Base-by-base conservation (phyloP, 2,329 filamentous ascomycete species). In the Diatrype stigma region DNA sequence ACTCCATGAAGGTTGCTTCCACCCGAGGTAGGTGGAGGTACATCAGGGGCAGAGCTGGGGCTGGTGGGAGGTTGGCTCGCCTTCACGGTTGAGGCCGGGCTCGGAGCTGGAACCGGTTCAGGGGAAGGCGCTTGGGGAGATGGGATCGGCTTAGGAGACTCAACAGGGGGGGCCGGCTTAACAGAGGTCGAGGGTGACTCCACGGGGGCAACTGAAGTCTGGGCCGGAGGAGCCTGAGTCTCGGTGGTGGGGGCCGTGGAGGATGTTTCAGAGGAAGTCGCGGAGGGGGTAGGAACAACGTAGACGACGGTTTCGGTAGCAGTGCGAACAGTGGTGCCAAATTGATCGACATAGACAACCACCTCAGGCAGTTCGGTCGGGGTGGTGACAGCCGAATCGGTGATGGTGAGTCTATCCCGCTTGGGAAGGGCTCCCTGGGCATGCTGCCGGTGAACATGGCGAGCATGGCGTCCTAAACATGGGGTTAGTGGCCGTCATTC, bases 341-440 rank as follows among this genome's bases (percentile, higher is more conserved):
- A 64, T 56, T 78, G 68, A 61, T 88, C 76, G 44, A 86, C 80
- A 67, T 80, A 86, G 60, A 87, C 75, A 26, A 84, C 74, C 46
- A 79, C 71, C 51, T 78, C 70, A 6, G 74, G 71, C 10, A 72
- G 57, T 37, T 75, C 69, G 37, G 73, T 76, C 12, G 73, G 65
- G 30, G 63, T 63, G 42, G 70, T 67, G 45, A 72, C 58, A 10
- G 66, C 60, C 11, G 67, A 61, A 54, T 72, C 67, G 3, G 68
- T 68, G n/a, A 71, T 57, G 3, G 71, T 70, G 44, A 67, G 60
- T 50, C 54, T 63, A 49, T 59, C 65, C 30, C 58, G 51, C 42
- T 63, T 64, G 30, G 53, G 45, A 23, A 56, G 48, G 50, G 51
- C 57, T 19, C 58, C 53, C 32, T 37, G 34, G n/a, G 34, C 34